phyloP scores from a whole-genome alignment of 495 filamentous ascomycete species.

The Aspergillus panamensis region DNA sequence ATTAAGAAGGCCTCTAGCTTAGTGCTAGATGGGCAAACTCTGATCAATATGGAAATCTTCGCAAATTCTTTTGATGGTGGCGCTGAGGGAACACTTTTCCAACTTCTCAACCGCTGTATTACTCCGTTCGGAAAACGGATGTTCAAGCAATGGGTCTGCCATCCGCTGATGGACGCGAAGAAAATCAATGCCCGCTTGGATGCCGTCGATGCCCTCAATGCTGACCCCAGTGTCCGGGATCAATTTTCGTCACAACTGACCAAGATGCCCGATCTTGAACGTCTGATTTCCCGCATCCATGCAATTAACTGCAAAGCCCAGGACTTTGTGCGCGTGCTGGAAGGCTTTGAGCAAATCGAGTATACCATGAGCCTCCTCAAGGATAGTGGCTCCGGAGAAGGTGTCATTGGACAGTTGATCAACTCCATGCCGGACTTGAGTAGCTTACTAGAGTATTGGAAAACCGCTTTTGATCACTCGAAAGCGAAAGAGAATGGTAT shows the following conservation, averaged over 20 bases:
- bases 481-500: slow-evolving; percentile 73
- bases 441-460: slow-evolving; percentile 76
- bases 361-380: slow-evolving; percentile 79
- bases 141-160: slow-evolving; percentile 97
- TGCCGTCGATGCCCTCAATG: slow-evolving; percentile 89
- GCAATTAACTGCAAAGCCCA: slow-evolving; percentile 81
- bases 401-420: slow-evolving; percentile 81
- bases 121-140: slow-evolving; percentile 97
- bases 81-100: slow-evolving; percentile 80
- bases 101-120: slow-evolving; percentile 86
- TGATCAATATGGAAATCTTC: slow-evolving; percentile 97
- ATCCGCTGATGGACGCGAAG: slow-evolving; percentile 78
- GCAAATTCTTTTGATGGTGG: slow-evolving; percentile 90
- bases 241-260: slow-evolving; percentile 79
- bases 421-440: slow-evolving; percentile 79
- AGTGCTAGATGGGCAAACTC: slow-evolving; percentile 91
- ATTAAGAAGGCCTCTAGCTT: slow-evolving; percentile 91
- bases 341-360: slow-evolving; percentile 97
- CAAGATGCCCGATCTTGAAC: slow-evolving; percentile 91
- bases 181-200: slow-evolving; percentile 95
- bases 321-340: slow-evolving; percentile 90
- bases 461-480: slow-evolving; percentile 82
- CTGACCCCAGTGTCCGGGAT: slow-evolving; percentile 71
- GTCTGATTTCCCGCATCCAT: slow-evolving; percentile 91
- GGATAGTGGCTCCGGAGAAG: slow-evolving; percentile 64